Evolutionary conservation across 345 rosid species (phyloP).

Genomic region (Triadica sebifera): DNA sequence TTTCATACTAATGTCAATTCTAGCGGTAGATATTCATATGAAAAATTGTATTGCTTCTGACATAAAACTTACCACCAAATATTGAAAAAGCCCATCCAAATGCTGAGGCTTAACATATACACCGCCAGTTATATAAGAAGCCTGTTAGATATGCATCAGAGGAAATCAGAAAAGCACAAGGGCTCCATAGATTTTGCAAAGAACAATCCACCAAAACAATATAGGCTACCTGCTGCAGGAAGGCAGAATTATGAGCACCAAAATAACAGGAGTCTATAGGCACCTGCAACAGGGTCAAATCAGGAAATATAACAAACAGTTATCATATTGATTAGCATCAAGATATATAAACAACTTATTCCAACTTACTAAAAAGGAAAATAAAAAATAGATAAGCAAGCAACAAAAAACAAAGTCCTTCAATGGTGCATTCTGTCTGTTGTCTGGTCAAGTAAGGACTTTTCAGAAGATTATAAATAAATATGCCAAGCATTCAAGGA

Average conservation of each 20-base stretch:
- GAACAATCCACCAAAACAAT: neutral
- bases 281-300: constrained; percentile 47
- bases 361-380: neutral
- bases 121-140: constrained; percentile 89
- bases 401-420: neutral
- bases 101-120: constrained; percentile 87
- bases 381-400: neutral
- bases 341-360: neutral
- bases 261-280: constrained; percentile 91
- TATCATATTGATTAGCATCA: neutral
- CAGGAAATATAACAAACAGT: neutral
- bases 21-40: neutral
- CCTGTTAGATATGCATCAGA: constrained; percentile 43
- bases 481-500: neutral
- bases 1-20: neutral
- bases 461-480: neutral
- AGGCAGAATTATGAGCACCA: constrained; percentile 81
- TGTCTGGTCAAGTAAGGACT: neutral
- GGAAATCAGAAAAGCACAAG: constrained; percentile 18
- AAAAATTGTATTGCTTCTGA: neutral
- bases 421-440: neutral
- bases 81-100: constrained; percentile 85
- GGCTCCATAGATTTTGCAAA: neutral
- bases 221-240: constrained; percentile 77
- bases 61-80: constrained; percentile 52